Evolutionary conservation across 1,284 basidiomycete genomes (phyloP).

Genomic region (Ustanciosporium gigantosporum): DNA sequence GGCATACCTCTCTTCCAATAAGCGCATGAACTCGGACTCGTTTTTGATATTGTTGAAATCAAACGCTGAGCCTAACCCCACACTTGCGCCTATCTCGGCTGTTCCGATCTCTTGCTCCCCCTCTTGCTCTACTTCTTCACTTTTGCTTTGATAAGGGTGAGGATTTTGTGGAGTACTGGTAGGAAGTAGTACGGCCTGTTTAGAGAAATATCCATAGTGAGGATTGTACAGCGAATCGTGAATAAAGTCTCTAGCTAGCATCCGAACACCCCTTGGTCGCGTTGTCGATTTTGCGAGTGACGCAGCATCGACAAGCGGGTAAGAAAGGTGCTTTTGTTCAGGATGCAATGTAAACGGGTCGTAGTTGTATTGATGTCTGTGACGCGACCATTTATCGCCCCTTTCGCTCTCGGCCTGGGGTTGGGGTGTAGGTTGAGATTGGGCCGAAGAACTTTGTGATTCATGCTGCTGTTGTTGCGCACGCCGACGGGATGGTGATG

Average conservation of each 20-base stretch:
- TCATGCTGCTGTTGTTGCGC: no score
- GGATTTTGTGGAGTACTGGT: constrained; percentile 4
- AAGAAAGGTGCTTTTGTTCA: constrained; percentile 37
- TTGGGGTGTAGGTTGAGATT: no score
- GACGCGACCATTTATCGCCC: constrained; percentile 26
- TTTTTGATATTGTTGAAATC: constrained; percentile 74
- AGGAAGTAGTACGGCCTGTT: constrained; percentile 57
- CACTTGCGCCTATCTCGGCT: constrained; percentile 8
- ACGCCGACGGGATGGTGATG: no score
- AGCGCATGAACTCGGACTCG: constrained; percentile 76
- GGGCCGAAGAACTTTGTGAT: no score
- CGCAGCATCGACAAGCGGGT: constrained; percentile 46
- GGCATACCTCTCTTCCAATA: constrained; percentile 70
- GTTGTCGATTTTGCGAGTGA: constrained; percentile 16
- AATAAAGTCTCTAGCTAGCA: constrained; percentile 95
- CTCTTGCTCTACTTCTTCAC: neutral
- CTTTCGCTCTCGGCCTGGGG: no score
- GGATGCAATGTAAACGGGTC: constrained; percentile 55
- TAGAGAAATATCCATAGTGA: constrained; percentile 87
- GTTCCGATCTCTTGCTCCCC: constrained; percentile 12
- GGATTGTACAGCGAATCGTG: constrained; percentile 97
- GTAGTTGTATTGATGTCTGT: constrained; percentile 58
- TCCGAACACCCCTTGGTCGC: constrained; percentile 77
- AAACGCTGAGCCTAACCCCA: constrained; percentile 63
- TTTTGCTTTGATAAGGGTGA: no score